Conservation (phyloP, 2,329 filamentous ascomycete species). For the Hypoxylon sp. region DNA sequence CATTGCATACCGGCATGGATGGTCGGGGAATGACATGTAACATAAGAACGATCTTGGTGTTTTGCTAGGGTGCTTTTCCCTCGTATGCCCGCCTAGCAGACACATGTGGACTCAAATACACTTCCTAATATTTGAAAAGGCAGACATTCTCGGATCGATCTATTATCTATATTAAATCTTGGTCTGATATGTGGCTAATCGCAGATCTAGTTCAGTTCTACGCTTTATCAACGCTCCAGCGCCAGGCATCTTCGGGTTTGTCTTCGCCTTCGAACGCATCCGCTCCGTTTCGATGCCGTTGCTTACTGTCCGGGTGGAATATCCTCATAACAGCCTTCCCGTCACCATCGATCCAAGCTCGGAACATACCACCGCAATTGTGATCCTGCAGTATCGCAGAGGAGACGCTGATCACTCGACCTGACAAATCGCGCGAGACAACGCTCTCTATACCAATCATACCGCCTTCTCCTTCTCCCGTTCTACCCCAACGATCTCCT, state of each 20-base stretch:
- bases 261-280: conserved; percentile 17
- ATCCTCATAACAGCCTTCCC: conserved; percentile 71
- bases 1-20: conserved; percentile 46
- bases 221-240: conserved; percentile 28
- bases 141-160: not conserved
- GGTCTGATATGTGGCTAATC: conserved; percentile 19
- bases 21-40: conserved; percentile 48
- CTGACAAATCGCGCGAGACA: conserved; percentile 61
- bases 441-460: conserved; percentile 84
- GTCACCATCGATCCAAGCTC: conserved; percentile 79
- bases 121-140: conserved; percentile 45
- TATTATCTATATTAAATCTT: conserved; percentile 6
- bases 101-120: conserved; percentile 44
- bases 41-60: conserved; percentile 46
- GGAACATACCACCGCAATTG: conserved; percentile 91
- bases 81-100: conserved; percentile 33
- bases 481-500: conserved; percentile 78
- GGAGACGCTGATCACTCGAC: conserved; percentile 58
- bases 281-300: not conserved
- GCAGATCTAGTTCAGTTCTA: conserved; percentile 33
- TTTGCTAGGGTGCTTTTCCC: conserved; percentile 22
- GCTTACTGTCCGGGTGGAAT: conserved; percentile 62
- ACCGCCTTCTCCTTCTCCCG: conserved; percentile 85
- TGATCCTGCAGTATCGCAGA: conserved; percentile 79
- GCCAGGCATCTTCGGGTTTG: conserved; percentile 23